Evolutionary conservation across 768 basidiomycete genomes (phyloP), one percentile per base, ranked within the genome.

Genomic region (Mycena floridula): DNA sequence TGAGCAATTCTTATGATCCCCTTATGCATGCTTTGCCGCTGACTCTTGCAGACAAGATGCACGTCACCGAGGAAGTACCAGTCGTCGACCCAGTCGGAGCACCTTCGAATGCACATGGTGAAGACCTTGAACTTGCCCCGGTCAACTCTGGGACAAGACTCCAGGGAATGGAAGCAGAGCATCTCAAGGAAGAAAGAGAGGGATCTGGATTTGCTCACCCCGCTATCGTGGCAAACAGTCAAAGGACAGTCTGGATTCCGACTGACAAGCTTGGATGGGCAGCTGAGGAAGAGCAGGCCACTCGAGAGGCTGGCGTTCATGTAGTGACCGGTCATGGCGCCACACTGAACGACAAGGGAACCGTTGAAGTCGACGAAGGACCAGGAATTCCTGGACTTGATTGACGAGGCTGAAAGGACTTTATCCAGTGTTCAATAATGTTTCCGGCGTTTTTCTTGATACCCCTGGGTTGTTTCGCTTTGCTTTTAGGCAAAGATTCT

Each of bases 131-230:
- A 18, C 15, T 23, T 22, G 43, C 42, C 18, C 37, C 12, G 6
- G 30, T 27, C 32, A 42, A 23, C 44, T 48, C 15, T 36, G 55
- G 51, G 49, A 41, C 15, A 45, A 32, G 28, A 9, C 28, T 16
- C 9, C 9, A 32, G 24, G 51, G 26, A 16, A 44, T 48, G 44
- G 50, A 50, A 15, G 40, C 49, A 8, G 53, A 49, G 13, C 38
- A 52, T 24, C 39, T 50, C 13, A 47, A 49, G 4, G 53, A 52
- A 27, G 56, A 59, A 43, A 45, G 69, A 37, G 67, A 68, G 4
- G 64, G 77, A 40, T 81, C 81, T 55, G 84, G 85, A 11, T 97
- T 95, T 66, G 81, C 86, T 37, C 95, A 95, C 54, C 95, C 95
- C 13, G 91, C 91, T 6, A 61, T 70, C 20, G 73, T 78, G 44